Base-by-base conservation (phyloP, 2,329 filamentous ascomycete genomes). In the Hymenotorrendiella dingleyae region DNA sequence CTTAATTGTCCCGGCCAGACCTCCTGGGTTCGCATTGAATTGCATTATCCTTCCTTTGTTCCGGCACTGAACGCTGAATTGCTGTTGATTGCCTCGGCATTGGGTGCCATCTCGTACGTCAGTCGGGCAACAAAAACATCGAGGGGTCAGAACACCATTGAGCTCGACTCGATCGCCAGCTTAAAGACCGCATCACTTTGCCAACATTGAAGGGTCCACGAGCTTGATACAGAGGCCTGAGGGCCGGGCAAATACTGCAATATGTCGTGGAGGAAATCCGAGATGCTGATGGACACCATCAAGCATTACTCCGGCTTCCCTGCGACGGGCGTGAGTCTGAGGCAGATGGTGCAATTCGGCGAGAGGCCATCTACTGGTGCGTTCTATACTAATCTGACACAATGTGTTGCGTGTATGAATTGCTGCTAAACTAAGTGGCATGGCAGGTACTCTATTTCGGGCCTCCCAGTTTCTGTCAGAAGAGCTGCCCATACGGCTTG, bases 341-440 rank as follows among this genome's bases (percentile, higher is more conserved):
- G 93, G 65, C 93, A 98, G 75, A 98, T 98, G 93, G 91, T 97
- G 46, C 91, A 97, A 67, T 97, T 97, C 66, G 91, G 91, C 62
- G 89, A 95, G 71, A 86, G 82, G 64, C 90, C 91, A 40, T 96
- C 90, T 12, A 86, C 82, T 57, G 88, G 87, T 93, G 72, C 60
- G 76, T 65, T 44, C 32, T 26, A 20, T 23, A 4, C 23, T 17
- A 22, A 12, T 14, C 11, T 33, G 4, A 16, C 16, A 17, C 4
- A 4, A 17, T 10, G n/a, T 4, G 5, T 17, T 14, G 3, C 10
- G 17, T 12, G 4, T 6, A 17, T 30, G 23, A 17, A 36, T 6
- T 43, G 30, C 26, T 48, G 32, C 22, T 42, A 29, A 43, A 47
- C 30, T 34, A 8, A 27, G 30, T n/a, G 33, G 36, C 30, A n/a